Base-by-base conservation (phyloP, 2,329 filamentous ascomycete genomes). In the Diplodia intermedia region DNA sequence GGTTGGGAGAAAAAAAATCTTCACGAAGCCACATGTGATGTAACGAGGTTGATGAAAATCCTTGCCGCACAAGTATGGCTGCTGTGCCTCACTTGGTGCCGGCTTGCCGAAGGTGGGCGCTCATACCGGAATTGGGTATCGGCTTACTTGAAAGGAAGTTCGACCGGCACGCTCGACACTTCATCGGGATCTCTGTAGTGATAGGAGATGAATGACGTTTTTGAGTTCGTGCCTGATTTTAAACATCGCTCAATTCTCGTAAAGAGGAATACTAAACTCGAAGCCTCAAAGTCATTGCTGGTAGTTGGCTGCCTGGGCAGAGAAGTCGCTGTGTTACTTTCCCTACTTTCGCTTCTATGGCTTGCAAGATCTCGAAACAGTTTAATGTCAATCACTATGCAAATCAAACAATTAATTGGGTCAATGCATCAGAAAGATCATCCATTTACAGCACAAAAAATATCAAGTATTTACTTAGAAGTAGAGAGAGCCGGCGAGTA, bases 381-480 rank as follows among this genome's bases (percentile, higher is more conserved):
- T 33, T 33, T 5, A 9, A 36, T 14, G 8, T 47, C 43, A 20
- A 9, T 9, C n/a, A 36, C 33, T 47, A 47, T 47, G 43, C 6
- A 47, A 3, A 47, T 47, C 18, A 47, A 20, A 6, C 3, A n/a
- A 8, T 47, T 2, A 47, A 20, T 9, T 9, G 6, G 9, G 43
- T 11, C 43, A 47, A 47, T 20, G 7, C 43, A 47, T 47, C 43
- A 47, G 43, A 47, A 47, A 9, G n/a, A 47, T 47, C 43, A 47
- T 47, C n/a, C 43, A 47, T 47, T 47, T 47, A 47, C 43, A 47
- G 43, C 43, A 47, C 31, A 26, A 36, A 36, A 47, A 20, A 20
- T 47, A n/a, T 47, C 20, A 60, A 60, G 23, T 60, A 60, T 60
- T 60, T 60, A 60, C 55, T 14, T 18, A 38, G 40, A 60, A 23